phyloP scores from a whole-genome alignment of 257 asterid species.

The Salvia rosmarinus region DNA sequence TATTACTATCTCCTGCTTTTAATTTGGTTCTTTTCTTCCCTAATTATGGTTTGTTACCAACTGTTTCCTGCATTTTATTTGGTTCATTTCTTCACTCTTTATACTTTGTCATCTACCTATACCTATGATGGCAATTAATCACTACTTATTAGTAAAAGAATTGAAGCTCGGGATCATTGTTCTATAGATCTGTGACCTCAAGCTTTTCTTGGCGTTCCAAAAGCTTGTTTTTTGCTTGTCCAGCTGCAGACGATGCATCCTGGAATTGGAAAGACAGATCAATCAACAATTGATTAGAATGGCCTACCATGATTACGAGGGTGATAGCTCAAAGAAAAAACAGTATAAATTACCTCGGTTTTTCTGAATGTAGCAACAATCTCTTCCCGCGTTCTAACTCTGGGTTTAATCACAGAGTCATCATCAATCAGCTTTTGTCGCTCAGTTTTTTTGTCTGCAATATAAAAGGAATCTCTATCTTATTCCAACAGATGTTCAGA shows the following conservation, averaged over 20 bases:
- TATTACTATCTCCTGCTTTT: background rate
- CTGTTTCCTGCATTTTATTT: background rate
- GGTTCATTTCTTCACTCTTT: background rate
- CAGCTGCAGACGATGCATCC: constrained; percentile 92
- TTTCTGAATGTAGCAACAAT: constrained; percentile 82
- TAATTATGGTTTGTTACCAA: background rate
- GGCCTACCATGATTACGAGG: background rate
- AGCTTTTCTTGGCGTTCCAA: constrained; percentile 90
- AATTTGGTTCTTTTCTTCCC: background rate
- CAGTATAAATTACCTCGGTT: constrained; percentile 60
- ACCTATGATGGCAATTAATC: background rate
- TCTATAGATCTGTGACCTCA: constrained; percentile 56
- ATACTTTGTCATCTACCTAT: background rate
- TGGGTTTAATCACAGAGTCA: constrained; percentile 59
- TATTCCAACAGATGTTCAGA: constrained; percentile 21
- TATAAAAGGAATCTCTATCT: constrained; percentile 24
- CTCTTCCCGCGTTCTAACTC: constrained; percentile 76
- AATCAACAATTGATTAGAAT: constrained; percentile 24
- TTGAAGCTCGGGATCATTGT: background rate
- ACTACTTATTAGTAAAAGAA: background rate
- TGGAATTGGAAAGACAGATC: constrained; percentile 41
- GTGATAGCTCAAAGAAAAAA: constrained; percentile 31
- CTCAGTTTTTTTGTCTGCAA: constrained; percentile 58
- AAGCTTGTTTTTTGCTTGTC: constrained; percentile 83
- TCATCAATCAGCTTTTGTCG: constrained; percentile 62